phyloP scores from a whole-genome alignment of 2,329 filamentous ascomycete genomes.

The Huntiella abstrusa region DNA sequence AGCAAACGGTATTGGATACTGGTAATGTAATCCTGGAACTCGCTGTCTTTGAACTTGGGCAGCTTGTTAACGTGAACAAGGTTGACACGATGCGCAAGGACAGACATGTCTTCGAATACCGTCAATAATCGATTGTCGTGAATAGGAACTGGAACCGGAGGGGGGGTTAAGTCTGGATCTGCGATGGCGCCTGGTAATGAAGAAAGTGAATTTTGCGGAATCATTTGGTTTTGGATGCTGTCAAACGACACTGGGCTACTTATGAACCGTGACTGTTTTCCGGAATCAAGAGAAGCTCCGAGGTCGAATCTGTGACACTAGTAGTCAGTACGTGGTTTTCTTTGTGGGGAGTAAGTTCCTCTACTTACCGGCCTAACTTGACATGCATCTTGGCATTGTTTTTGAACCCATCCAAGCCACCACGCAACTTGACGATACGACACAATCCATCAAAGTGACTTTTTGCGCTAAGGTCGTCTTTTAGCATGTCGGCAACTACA shows the following conservation, averaged over 20 bases:
- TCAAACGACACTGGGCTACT: slow-evolving; percentile 5
- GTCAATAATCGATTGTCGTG: slow-evolving; percentile 7
- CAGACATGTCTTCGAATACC: slow-evolving; percentile 10
- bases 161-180: not conserved
- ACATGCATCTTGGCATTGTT: slow-evolving; percentile 11
- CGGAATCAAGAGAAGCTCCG: slow-evolving; percentile 7
- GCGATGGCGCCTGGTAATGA: not conserved
- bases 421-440: slow-evolving; percentile 9
- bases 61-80: slow-evolving; percentile 5
- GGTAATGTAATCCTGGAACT: slow-evolving; percentile 9
- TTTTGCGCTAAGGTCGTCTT: slow-evolving; percentile 8
- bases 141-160: slow-evolving; percentile 2
- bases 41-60: slow-evolving; percentile 8
- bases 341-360: too few species aligned
- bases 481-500: slow-evolving; percentile 10
- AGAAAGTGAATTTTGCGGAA: slow-evolving; percentile 3
- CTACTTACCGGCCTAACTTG: slow-evolving; percentile 8
- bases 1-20: slow-evolving; percentile 9
- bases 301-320: slow-evolving; percentile 6
- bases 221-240: slow-evolving; percentile 6
- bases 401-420: slow-evolving; percentile 9
- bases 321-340: not conserved
- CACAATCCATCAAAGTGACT: slow-evolving; percentile 10
- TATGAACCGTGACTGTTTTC: slow-evolving; percentile 6
- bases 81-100: slow-evolving; percentile 7